These are phyloP conservation scores for Larix sibirica DNA, from an alignment of 83 land plant genomes.

Conservation along the genomic window DNA sequence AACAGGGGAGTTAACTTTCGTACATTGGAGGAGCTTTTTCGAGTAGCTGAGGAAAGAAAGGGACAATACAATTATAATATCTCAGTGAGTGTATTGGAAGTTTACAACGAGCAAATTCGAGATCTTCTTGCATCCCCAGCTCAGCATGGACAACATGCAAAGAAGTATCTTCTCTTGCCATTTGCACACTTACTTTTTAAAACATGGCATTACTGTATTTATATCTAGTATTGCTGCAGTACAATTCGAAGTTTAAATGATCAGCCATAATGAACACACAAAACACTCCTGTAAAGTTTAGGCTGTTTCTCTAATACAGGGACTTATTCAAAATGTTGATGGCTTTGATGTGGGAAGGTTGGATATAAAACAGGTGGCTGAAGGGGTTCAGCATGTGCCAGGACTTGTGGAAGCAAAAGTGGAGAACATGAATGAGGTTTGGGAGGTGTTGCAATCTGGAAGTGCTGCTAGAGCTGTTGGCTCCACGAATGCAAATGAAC, in stretches of 20 bases:
- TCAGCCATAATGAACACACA: background rate
- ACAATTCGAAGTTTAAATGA: background rate
- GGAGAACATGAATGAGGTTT: slow-evolving; percentile 46
- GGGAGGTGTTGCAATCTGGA: slow-evolving; percentile 52
- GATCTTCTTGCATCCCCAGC: slow-evolving; percentile 64
- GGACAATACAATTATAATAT: slow-evolving; percentile 66
- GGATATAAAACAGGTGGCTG: slow-evolving; percentile 49
- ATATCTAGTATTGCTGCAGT: background rate
- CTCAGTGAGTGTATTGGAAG: slow-evolving; percentile 93
- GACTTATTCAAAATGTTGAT: no score
- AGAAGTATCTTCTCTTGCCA: slow-evolving; percentile 43
- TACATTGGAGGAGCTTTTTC: slow-evolving; percentile 85
- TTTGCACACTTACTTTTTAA: no score
- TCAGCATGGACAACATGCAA: slow-evolving; percentile 55
- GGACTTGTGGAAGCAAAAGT: slow-evolving; percentile 50
- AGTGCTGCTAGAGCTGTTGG: slow-evolving; percentile 51
- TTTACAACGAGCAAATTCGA: slow-evolving; percentile 95
- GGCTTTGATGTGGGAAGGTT: slow-evolving; percentile 24
- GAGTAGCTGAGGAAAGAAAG: slow-evolving; percentile 57
- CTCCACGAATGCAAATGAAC: slow-evolving; percentile 50
- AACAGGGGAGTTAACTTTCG: slow-evolving; percentile 91
- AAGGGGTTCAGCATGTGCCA: slow-evolving; percentile 48
- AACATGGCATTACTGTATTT: background rate
- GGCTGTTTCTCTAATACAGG: no score
- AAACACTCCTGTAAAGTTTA: no score